Conservation (phyloP, 345 rosid species). For the Gossypium bickii region DNA sequence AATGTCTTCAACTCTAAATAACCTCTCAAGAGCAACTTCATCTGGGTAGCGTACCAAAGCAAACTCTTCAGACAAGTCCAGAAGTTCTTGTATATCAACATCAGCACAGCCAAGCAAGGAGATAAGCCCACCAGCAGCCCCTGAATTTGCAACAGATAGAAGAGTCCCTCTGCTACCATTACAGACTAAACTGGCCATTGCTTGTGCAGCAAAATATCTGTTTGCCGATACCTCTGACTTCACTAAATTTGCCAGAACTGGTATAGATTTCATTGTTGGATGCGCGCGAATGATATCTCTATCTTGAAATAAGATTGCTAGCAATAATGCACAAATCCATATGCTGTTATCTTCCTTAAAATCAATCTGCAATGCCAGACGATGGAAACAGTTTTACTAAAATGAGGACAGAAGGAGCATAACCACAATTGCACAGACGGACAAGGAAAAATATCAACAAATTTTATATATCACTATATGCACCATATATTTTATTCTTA, state of each 20-base stretch:
- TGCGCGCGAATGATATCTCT: conserved; percentile 87
- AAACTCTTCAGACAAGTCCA: conserved; percentile 82
- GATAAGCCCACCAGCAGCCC: conserved; percentile 90
- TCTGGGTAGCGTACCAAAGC: conserved; percentile 81
- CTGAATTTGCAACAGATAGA: conserved; percentile 94
- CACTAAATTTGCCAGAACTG: conserved; percentile 78
- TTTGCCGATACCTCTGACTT: conserved; percentile 89
- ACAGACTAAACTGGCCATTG: conserved; percentile 83
- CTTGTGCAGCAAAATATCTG: conserved; percentile 98
- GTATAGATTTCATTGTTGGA: conserved; percentile 89
- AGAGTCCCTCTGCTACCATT: conserved; percentile 99
- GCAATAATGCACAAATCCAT: conserved; percentile 93
- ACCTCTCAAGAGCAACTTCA: conserved; percentile 95
- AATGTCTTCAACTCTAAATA: conserved; percentile 98
- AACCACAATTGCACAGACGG: background rate
- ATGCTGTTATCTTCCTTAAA: conserved; percentile 73
- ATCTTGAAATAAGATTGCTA: conserved; percentile 89
- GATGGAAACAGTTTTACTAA: conserved; percentile 4
- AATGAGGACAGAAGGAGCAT: background rate
- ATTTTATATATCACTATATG: background rate
- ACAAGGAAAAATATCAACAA: background rate
- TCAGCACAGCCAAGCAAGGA: conserved; percentile 96
- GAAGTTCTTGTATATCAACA: conserved; percentile 75
- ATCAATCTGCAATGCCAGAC: conserved; percentile 60
- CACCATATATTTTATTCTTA: background rate